Evolutionary conservation across 208 protist species (phyloP), one percentile per base, ranked within the genome.

Genomic region (Acanthamoeba culbertsoni): DNA sequence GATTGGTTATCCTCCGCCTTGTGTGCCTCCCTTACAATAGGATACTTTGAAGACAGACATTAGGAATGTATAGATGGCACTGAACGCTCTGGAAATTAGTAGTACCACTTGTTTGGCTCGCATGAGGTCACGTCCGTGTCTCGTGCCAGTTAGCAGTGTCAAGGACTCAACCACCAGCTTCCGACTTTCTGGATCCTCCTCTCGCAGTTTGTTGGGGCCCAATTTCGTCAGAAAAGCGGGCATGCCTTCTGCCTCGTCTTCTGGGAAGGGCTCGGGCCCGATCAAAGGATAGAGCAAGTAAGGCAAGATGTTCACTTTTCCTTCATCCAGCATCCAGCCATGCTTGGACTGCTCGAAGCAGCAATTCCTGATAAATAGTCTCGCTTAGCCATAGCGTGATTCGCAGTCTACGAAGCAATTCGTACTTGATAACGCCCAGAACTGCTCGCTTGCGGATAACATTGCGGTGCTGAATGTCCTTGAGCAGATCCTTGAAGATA

Each of bases 331-430:
- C 53, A 90, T n/a, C 53, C 48, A 68, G 82, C 6, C 23, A 37
- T 90, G 82, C 82, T 90, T 62, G 20, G 37, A 48, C 82, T 62
- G 82, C 53, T 90, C 82, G 23, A 90, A 90, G 82, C 82, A 90
- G 28, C 82, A 90, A 53, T 90, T 90, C 37, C 82, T 62, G 82
- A 23, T 33, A 45, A 18, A 31, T 23, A 16, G n/a, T 65, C 10
- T 35, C 18, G 31, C 3, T 63, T 23, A 0, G 42, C 14, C 31
- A 37, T 26, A 18, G 2, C 28, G 16, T 31, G 62, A 42, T 10
- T 68, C 28, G 23, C 59, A 37, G 23, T 48, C 37, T n/a, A 37
- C 4, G 33, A 2, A 55, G 31, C 1, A 10, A n/a, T 0, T 31
- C 8, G n/a, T 86, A 86, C 73, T 86, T 86, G 45, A 86, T 86